Evolutionary conservation across 306 rosid species (phyloP), one percentile per base, ranked within the genome.

Genomic region (Ormosia semicastrata): DNA sequence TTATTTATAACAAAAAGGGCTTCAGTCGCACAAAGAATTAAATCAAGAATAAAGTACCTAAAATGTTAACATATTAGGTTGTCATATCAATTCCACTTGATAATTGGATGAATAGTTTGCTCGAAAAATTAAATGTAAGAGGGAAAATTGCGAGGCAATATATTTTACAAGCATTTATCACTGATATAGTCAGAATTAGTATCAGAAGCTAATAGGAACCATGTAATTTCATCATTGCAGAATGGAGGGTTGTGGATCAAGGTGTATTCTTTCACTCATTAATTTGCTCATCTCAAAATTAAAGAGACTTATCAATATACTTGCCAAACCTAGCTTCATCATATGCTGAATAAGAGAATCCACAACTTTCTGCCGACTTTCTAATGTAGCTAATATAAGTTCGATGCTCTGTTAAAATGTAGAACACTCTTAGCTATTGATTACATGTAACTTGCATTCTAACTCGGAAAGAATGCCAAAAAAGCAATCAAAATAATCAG

Each of bases 271-370:
- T 86, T 94, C 97, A 68, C 59, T 84, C 66, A 4, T 66, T 79
- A 90, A 75, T 77, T 82, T 87, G 85, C 83, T 78, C 81, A 86
- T 86, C 91, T 94, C 98, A 80, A 78, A 87, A 77, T 80, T 82
- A 87, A 93, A 86, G 59, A 93, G 94, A 82, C 53, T 89, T 75
- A 88, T 80, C 87, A 94, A 78, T 81, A 88, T 66, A 84, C 83
- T 91, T 74, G 93, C 73, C 79, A 93, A 88, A 77, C 98, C 97
- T 87, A 91, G 90, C 88, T 87, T 90, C 93, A 90, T 88, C 82
- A 93, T 57, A 75, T 88, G 84, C 24, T 90, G 90, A 73, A 91
- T 85, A 80, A 94, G 95, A 81, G 81, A 70, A 69, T 86, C 87
- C 78, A 80, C 73, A 59, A 89, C 87, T 81, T 81, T 86, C 60